Conservation (phyloP, 2,329 filamentous ascomycete genomes). For the Thielaviopsis ethacetica region DNA sequence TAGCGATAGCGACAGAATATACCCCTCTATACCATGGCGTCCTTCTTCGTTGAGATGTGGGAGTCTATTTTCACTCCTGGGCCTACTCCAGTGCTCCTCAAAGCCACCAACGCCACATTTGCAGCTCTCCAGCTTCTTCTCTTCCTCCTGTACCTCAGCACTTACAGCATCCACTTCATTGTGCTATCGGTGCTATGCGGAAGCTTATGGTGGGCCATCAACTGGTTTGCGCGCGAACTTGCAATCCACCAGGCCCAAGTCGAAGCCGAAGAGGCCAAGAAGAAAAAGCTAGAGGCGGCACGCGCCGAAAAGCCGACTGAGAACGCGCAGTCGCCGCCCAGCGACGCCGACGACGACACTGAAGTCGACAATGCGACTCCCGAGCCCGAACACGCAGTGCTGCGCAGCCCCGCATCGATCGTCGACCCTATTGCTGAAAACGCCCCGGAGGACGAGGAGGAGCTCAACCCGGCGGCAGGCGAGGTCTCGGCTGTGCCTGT, state of each 20-base stretch:
- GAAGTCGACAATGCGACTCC: slow-evolving; percentile 27
- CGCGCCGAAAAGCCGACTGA: slow-evolving; percentile 18
- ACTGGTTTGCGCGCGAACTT: slow-evolving; percentile 78
- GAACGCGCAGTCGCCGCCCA: slow-evolving; percentile 16
- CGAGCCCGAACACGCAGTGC: neutral
- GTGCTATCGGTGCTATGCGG: slow-evolving; percentile 64
- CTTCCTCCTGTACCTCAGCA: slow-evolving; percentile 57
- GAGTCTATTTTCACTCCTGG: slow-evolving; percentile 87
- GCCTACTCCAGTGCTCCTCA: slow-evolving; percentile 69
- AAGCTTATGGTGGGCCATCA: slow-evolving; percentile 83
- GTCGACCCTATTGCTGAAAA: slow-evolving; percentile 1
- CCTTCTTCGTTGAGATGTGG: slow-evolving; percentile 64
- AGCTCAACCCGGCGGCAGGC: slow-evolving; percentile 5
- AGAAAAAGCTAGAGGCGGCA: slow-evolving; percentile 21
- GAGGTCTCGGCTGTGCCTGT: slow-evolving; percentile 12
- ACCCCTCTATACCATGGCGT: slow-evolving; percentile 29
- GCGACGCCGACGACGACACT: slow-evolving; percentile 27
- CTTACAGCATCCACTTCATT: slow-evolving; percentile 77
- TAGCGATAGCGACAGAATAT: neutral
- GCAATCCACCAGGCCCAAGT: slow-evolving; percentile 27
- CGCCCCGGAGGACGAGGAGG: slow-evolving; percentile 9
- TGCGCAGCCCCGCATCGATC: neutral
- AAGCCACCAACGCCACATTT: slow-evolving; percentile 84
- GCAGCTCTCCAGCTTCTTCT: slow-evolving; percentile 70
- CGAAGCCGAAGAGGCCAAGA: slow-evolving; percentile 23